phyloP scores from a whole-genome alignment of 2,329 filamentous ascomycete genomes.

The Claviceps sp. region DNA sequence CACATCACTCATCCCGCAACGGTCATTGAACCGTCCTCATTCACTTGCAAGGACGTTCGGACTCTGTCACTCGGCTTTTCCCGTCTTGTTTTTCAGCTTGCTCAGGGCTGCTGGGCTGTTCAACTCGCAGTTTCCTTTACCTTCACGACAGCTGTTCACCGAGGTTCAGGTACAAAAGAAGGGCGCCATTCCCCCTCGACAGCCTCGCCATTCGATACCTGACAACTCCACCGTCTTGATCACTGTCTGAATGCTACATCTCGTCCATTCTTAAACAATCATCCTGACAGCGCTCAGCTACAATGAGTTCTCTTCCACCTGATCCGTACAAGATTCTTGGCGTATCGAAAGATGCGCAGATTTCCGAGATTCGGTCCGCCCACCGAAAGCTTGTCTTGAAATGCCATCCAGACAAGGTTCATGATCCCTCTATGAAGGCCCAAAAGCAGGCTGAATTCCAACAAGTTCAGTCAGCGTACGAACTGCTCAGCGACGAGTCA shows the following conservation, averaged over 20 bases:
- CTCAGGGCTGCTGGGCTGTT: background rate
- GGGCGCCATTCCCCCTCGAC: background rate
- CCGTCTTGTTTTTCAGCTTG: background rate
- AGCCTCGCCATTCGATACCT: background rate
- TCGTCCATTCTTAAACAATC: background rate
- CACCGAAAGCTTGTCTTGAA: conserved; percentile 79
- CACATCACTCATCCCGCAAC: conserved; percentile 4
- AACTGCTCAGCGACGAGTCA: conserved; percentile 67
- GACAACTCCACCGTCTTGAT: background rate
- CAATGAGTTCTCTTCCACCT: conserved; percentile 39
- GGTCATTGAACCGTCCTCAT: background rate
- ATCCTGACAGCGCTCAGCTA: conserved; percentile 5
- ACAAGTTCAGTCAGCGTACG: conserved; percentile 83
- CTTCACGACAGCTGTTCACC: background rate
- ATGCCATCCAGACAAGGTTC: conserved; percentile 85
- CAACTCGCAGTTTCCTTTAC: background rate
- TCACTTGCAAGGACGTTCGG: background rate
- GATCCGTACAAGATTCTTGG: conserved; percentile 75
- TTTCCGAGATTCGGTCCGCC: conserved; percentile 59
- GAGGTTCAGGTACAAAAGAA: background rate
- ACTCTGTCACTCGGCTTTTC: too few species aligned
- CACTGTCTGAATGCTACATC: background rate
- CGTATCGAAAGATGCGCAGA: conserved; percentile 56
- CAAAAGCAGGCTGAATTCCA: conserved; percentile 81
- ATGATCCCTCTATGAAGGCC: conserved; percentile 61